Base-by-base conservation (phyloP, 495 filamentous ascomycete species). In the Aspergillus olivimuriae region DNA sequence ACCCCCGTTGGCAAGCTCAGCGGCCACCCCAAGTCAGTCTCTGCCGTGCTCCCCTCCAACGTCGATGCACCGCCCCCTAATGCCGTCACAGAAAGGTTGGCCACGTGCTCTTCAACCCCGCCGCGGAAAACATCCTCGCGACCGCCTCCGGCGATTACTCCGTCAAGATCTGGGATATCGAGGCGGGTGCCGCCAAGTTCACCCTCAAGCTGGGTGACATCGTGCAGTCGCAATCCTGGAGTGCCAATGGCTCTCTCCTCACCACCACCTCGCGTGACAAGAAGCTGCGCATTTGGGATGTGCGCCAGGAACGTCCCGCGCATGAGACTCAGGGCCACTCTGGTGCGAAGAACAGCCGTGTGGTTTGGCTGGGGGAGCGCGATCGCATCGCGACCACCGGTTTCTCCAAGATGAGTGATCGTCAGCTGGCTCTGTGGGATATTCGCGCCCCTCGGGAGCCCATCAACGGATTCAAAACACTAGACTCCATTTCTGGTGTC, bases 331-430 rank as follows among this genome's bases (percentile, higher is more conserved):
- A 80, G 12, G 92, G 92, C 35, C 92, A 98, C 64, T 71, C 80
- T 17, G 92, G 92, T 19, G 94, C 94, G 48, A 97, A 97, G 74
- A 96, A 92, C 72, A 96, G 91, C 60, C 85, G 92, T 52, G 80
- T 83, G 14, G 89, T 95, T 12, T 98, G 92, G 92, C 74, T 98
- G 73, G 92, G 94, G 50, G 92, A 97, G 61, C 87, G 88, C 57
- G 87, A 95, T 70, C 80, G 90, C 41, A 81, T 98, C 51, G 92
- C 86, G 38, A 97, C 92, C 3, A 97, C 92, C 9, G 92, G 92
- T 46, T 98, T 98, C 74, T 94, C 87, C 33, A 87, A 82, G 63
- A 97, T 96, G 90, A 96, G 90, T 59, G 94, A 98, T 68, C 82
- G 92, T 12, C 92, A 98, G 58, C 75, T 98, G 56, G 92, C 83